phyloP scores from a whole-genome alignment of 129 eudicot genomes.

The Pseudognaphalium luteoalbum region DNA sequence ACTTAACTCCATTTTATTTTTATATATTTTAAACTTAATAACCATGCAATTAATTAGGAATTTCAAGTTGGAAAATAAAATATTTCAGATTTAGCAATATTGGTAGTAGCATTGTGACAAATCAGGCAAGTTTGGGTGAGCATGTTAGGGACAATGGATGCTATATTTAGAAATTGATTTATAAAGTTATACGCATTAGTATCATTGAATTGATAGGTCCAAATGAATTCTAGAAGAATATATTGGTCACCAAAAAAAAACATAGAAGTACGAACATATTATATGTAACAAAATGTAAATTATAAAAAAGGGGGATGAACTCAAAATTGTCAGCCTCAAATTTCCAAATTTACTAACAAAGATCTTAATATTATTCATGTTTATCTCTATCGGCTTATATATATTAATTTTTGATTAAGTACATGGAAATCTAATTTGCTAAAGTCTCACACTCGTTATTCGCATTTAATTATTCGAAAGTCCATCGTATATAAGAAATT shows the following conservation, averaged over 20 bases:
- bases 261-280: no score
- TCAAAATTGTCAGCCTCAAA: neutral
- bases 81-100: neutral
- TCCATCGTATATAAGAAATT: no score
- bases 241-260: neutral
- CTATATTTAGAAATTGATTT: neutral
- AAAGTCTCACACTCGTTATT: no score
- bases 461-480: no score
- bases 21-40: neutral
- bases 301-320: neutral
- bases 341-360: no score
- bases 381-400: no score
- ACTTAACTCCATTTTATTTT: conserved; percentile 21
- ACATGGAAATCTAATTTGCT: no score
- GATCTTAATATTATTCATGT: no score
- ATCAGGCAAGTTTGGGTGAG: neutral
- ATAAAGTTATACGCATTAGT: neutral
- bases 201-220: neutral
- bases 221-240: neutral
- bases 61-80: no score
- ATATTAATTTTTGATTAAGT: no score
- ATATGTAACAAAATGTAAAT: no score
- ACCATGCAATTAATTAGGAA: neutral
- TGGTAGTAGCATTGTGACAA: neutral
- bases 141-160: neutral